Conservation (phyloP, 1,139 yeast genomes). For the Yamadazyma jaroonii region DNA sequence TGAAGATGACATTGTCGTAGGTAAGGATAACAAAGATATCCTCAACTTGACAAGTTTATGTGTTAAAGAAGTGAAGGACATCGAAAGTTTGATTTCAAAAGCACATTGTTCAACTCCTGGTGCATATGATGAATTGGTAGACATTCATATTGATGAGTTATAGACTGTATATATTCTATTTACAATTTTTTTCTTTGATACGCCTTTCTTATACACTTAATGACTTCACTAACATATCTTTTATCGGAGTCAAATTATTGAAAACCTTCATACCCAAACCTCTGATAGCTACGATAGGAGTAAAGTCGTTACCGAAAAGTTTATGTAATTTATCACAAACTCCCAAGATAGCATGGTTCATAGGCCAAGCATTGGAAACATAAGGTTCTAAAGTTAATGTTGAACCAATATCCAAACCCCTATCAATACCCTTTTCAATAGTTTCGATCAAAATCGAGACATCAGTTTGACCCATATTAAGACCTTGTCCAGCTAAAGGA, state of each 20-base stretch:
- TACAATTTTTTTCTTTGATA: not conserved
- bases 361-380: constrained; percentile 76
- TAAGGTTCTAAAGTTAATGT: constrained; percentile 82
- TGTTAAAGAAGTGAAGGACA: constrained; percentile 77
- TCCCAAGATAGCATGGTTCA: constrained; percentile 78
- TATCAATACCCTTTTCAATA: constrained; percentile 61
- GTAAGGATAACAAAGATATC: constrained; percentile 53
- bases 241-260: constrained; percentile 61
- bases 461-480: constrained; percentile 97
- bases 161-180: not conserved
- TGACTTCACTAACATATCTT: constrained; percentile 43
- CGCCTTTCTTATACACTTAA: constrained; percentile 9
- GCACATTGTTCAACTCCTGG: constrained; percentile 53
- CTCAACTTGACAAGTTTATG: constrained; percentile 71
- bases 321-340: constrained; percentile 92
- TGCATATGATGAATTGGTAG: constrained; percentile 46
- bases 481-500: constrained; percentile 97
- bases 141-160: constrained; percentile 14
- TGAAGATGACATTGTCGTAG: constrained; percentile 89
- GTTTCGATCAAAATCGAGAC: constrained; percentile 70
- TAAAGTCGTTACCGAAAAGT: constrained; percentile 70
- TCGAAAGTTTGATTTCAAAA: constrained; percentile 59
- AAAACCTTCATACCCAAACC: constrained; percentile 72
- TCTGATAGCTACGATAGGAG: constrained; percentile 72
- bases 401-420: constrained; percentile 90